Evolutionary conservation across 2,329 filamentous ascomycete genomes (phyloP).

Genomic region (Orbilia blumenaviensis): DNA sequence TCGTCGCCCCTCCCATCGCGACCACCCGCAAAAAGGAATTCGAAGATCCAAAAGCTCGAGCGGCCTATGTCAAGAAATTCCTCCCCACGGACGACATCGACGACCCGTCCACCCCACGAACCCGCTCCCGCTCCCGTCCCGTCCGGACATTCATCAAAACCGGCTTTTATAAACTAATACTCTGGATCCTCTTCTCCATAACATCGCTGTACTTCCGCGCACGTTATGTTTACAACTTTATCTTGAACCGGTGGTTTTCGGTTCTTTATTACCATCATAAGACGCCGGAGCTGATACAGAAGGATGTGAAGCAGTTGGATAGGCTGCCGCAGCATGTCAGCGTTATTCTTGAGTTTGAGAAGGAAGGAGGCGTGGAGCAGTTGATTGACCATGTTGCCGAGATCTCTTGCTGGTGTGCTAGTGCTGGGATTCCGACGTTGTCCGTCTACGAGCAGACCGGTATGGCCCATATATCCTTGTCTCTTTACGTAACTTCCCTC

Average conservation of each 20-base stretch:
- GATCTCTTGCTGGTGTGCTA: slow-evolving; percentile 90
- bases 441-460: slow-evolving; percentile 93
- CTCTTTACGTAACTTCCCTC: slow-evolving; percentile 24
- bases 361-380: slow-evolving; percentile 78
- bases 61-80: slow-evolving; percentile 43
- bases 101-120: slow-evolving; percentile 18
- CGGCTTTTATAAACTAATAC: slow-evolving; percentile 73
- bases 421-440: slow-evolving; percentile 84
- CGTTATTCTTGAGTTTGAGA: slow-evolving; percentile 79
- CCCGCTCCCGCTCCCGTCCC: slow-evolving; percentile 59
- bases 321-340: slow-evolving; percentile 86
- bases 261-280: slow-evolving; percentile 94
- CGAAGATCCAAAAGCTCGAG: slow-evolving; percentile 42
- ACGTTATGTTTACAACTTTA: slow-evolving; percentile 79
- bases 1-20: slow-evolving; percentile 22
- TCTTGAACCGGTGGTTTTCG: slow-evolving; percentile 79
- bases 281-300: slow-evolving; percentile 88
- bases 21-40: slow-evolving; percentile 41
- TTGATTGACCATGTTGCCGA: slow-evolving; percentile 91
- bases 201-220: slow-evolving; percentile 89
- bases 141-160: slow-evolving; percentile 70
- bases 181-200: slow-evolving; percentile 76
- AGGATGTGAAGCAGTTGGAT: slow-evolving; percentile 79
- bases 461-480: slow-evolving; percentile 61
- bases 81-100: slow-evolving; percentile 15